Conservation (phyloP, 257 asterid genomes). For the Solanum clarkiae region DNA sequence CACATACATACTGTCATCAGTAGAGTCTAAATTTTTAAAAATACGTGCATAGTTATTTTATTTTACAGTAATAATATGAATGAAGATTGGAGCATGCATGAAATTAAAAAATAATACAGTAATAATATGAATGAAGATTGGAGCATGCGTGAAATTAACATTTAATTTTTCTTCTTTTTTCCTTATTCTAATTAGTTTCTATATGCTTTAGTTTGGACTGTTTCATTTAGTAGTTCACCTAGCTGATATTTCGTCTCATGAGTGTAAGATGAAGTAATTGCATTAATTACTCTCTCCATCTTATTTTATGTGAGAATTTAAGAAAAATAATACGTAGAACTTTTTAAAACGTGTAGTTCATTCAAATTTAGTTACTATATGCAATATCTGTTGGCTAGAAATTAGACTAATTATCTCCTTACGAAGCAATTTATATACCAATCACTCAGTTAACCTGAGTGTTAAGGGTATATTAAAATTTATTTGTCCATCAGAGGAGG, state of each 20-base stretch:
- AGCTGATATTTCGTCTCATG: neutral
- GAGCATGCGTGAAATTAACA: neutral
- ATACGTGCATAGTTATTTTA: neutral
- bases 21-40: neutral
- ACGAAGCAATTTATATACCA: no score
- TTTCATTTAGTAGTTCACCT: neutral
- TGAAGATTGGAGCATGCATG: neutral
- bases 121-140: neutral
- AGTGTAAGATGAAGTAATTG: neutral
- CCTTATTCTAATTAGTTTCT: neutral
- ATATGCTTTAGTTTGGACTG: neutral
- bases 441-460: no score
- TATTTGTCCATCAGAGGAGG: no score
- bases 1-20: neutral
- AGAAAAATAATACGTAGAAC: no score
- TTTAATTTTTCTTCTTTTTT: neutral
- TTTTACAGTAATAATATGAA: neutral
- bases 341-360: no score
- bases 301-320: no score
- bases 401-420: no score
- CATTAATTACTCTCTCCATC: no score
- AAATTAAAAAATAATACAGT: neutral
- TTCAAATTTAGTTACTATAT: no score
- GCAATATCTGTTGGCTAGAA: no score
- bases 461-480: no score